A percentile compares a stretch with the other conserved stretches of the same genome.
These are phyloP conservation scores for Maudiozyma saulgeensis DNA, from an alignment of 805 yeast species.

Conservation along the genomic window DNA sequence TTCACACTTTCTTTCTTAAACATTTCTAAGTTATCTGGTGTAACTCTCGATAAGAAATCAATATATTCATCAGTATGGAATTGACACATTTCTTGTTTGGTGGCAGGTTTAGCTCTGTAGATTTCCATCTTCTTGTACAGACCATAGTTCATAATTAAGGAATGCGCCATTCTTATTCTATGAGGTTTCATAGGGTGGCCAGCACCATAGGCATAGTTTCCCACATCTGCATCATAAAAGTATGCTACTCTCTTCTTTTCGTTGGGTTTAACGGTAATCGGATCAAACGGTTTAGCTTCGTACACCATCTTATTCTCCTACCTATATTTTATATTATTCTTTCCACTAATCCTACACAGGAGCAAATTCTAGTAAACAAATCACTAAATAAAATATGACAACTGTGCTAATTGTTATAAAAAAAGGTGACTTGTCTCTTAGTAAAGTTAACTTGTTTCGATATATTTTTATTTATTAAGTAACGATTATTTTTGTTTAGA, in stretches of 20 bases:
- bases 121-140: constrained; percentile 95
- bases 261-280: constrained; percentile 45
- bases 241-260: constrained; percentile 56
- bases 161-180: constrained; percentile 97
- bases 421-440: too few relatives aligned
- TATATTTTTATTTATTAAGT: background rate
- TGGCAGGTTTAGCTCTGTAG: constrained; percentile 94
- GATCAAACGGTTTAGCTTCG: constrained; percentile 53
- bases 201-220: constrained; percentile 95
- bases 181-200: constrained; percentile 99
- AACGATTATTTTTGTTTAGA: background rate
- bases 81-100: constrained; percentile 96
- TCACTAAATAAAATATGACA: too few relatives aligned
- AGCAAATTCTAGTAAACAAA: too few relatives aligned
- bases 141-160: constrained; percentile 93
- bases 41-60: constrained; percentile 80
- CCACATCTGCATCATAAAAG: constrained; percentile 85
- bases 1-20: constrained; percentile 80
- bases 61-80: constrained; percentile 97
- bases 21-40: constrained; percentile 84
- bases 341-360: too few relatives aligned
- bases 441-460: too few relatives aligned
- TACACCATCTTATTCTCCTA: constrained; percentile 31
- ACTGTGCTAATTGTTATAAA: too few relatives aligned
- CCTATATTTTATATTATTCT: background rate